Evolutionary conservation across 805 yeast species (phyloP).

Genomic region (Nakazawaea ishiwadae): DNA sequence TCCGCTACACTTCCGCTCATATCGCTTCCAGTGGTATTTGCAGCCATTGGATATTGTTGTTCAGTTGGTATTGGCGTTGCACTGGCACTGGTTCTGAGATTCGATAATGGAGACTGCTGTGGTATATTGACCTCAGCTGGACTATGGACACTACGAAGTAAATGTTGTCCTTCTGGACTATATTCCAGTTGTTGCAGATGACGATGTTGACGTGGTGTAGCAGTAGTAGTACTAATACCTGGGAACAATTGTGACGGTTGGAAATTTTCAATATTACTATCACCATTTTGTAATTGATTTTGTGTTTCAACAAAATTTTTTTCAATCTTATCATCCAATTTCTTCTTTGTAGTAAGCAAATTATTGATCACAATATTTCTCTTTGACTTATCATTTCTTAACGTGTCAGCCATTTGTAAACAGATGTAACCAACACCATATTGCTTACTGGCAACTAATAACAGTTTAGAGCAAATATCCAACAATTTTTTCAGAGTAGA

Average conservation of each 20-base stretch:
- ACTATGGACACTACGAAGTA: too few relatives aligned
- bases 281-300: not conserved
- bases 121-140: not conserved
- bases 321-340: slow-evolving; percentile 1
- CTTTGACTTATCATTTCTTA: slow-evolving; percentile 10
- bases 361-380: slow-evolving; percentile 8
- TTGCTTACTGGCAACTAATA: slow-evolving; percentile 8
- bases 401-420: slow-evolving; percentile 12
- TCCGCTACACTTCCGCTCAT: not conserved
- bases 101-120: not conserved
- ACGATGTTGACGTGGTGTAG: not conserved
- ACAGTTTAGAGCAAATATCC: slow-evolving; percentile 11
- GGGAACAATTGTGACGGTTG: slow-evolving; percentile 4
- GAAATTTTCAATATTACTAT: not conserved
- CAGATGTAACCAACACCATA: slow-evolving; percentile 11
- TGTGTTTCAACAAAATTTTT: not conserved
- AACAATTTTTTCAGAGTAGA: slow-evolving; percentile 8
- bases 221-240: not conserved
- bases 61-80: not conserved
- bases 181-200: slow-evolving; percentile 1
- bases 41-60: too few relatives aligned
- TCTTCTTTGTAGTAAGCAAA: not conserved
- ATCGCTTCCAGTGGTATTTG: not conserved
- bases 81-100: slow-evolving; percentile 6
- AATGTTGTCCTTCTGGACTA: too few relatives aligned